A percentile compares a stretch with the other conserved stretches of the same genome.
These are phyloP conservation scores for Colletotrichum chrysophilum DNA, from an alignment of 2,329 filamentous ascomycete species.

Conservation along the genomic window DNA sequence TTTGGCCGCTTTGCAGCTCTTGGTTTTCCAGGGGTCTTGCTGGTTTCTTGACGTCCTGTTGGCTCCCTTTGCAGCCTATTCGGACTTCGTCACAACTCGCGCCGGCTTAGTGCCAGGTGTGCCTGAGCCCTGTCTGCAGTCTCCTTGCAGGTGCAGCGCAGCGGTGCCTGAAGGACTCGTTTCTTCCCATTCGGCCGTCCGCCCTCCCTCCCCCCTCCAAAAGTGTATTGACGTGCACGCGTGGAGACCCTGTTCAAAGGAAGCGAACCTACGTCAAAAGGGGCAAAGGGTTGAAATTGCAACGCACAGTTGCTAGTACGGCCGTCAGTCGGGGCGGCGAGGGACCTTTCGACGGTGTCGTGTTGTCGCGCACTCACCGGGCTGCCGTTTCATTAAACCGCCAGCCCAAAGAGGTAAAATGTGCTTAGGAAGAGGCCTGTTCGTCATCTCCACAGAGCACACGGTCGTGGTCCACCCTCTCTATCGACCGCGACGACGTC, in stretches of 20 bases:
- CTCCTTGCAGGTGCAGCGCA: conserved; percentile 12
- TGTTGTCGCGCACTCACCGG: conserved; percentile 5
- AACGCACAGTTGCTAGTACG: background rate
- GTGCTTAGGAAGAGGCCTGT: conserved; percentile 7
- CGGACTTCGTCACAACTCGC: conserved; percentile 6
- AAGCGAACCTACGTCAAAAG: conserved; percentile 2
- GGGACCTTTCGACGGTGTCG: background rate
- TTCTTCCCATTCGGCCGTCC: background rate
- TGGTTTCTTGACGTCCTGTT: background rate
- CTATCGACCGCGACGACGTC: conserved; percentile 9
- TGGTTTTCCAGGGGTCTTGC: background rate
- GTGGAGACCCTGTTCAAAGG: conserved; percentile 9
- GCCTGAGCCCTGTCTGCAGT: background rate
- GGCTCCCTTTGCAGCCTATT: conserved; percentile 4
- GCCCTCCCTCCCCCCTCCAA: background rate
- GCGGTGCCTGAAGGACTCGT: background rate
- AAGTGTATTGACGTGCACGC: conserved; percentile 11
- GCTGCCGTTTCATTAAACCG: conserved; percentile 18
- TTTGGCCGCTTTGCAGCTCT: background rate
- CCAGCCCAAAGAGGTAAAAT: conserved; percentile 12
- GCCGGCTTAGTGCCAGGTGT: background rate
- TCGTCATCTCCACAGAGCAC: conserved; percentile 19
- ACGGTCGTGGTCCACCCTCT: conserved; percentile 11
- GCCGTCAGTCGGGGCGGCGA: background rate
- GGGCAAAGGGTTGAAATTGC: conserved; percentile 11